Evolutionary conservation across 2,329 filamentous ascomycete species (phyloP).

Genomic region (Ophiobolus disseminans): DNA sequence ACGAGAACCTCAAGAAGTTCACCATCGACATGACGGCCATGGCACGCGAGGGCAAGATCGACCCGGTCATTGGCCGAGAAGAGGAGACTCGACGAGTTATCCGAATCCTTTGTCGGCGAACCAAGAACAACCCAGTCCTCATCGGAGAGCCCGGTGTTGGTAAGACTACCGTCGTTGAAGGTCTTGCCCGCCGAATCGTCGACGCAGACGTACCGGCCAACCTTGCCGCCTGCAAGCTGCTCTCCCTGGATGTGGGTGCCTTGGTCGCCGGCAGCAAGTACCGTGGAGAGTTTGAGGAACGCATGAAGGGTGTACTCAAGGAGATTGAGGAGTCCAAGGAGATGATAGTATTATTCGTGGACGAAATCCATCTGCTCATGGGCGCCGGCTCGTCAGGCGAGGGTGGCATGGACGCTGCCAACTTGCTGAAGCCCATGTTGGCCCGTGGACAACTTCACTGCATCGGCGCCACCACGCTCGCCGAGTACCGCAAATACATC

Average conservation of each 20-base stretch:
- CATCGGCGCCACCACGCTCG: conserved; percentile 93
- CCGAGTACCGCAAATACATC: conserved; percentile 98
- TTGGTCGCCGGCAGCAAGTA: conserved; percentile 98
- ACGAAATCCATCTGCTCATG: conserved; percentile 99
- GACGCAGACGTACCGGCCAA: conserved; percentile 97
- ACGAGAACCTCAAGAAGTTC: conserved; percentile 96
- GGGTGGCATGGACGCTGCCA: conserved; percentile 98
- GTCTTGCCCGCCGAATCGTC: conserved; percentile 92
- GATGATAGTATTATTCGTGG: conserved; percentile 96
- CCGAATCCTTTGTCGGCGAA: conserved; percentile 88
- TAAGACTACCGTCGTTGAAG: conserved; percentile 98
- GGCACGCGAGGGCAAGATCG: conserved; percentile 96
- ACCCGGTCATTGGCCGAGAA: conserved; percentile 95
- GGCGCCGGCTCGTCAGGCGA: conserved; percentile 93
- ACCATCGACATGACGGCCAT: conserved; percentile 98
- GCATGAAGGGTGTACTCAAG: conserved; percentile 98
- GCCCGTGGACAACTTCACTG: conserved; percentile 96
- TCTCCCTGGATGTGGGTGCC: conserved; percentile 94
- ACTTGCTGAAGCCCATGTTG: conserved; percentile 97
- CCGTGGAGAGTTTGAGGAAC: conserved; percentile 96
- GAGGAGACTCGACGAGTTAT: conserved; percentile 94
- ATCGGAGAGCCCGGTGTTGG: conserved; percentile 98
- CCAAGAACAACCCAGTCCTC: conserved; percentile 98
- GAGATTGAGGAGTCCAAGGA: conserved; percentile 95
- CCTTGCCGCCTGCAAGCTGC: conserved; percentile 87